Evolutionary conservation across 1,284 basidiomycete species (phyloP), one percentile per base, ranked within the genome.

Genomic region (Rhodotorula sp.): DNA sequence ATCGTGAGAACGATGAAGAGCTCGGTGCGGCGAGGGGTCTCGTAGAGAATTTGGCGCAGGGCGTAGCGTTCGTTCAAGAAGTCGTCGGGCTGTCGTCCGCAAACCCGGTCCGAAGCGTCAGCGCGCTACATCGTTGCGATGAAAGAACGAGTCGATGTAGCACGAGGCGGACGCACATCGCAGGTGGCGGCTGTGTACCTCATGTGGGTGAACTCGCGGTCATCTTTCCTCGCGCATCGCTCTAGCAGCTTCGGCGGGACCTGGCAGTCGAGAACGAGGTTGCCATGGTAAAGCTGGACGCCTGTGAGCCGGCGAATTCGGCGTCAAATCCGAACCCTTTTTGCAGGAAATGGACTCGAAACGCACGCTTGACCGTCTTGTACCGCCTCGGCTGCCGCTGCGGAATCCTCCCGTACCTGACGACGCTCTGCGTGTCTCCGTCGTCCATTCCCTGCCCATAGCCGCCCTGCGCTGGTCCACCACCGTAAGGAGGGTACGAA

Each of bases 191-290:
- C 92, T 2, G 88, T 89, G 81, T 94, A 82, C 28, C 94, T 87
- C 91, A 97, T 92, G 80, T 94, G 89, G 3, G 91, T 92, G 80
- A 94, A 95, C 81, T 99, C 95, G 68, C 90, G 86, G 70, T 92
- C 91, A 62, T 86, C 88, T 65, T 87, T 86, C 72, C 86, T 81
- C 2, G 86, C 82, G 73, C 89, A 91, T 83, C 91, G 87, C 67
- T 91, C 87, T 28, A 95, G 84, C 34, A 95, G 83, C 79, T 92
- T 93, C 18, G 88, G 85, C 0, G 93, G 93, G 2, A 95, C 91
- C 1, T 89, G 86, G 40, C 88, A 87, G 80, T 96, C 93, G 50
- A 94, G 83, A 3, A 96, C 91, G 60, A 94, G 87, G 80, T 96
- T 94, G 4, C 93, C 93, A 72, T 91, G 88, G 81, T 91, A 93